phyloP scores from a whole-genome alignment of 2,329 filamentous ascomycete species.

The Hymenoscyphus occultus region DNA sequence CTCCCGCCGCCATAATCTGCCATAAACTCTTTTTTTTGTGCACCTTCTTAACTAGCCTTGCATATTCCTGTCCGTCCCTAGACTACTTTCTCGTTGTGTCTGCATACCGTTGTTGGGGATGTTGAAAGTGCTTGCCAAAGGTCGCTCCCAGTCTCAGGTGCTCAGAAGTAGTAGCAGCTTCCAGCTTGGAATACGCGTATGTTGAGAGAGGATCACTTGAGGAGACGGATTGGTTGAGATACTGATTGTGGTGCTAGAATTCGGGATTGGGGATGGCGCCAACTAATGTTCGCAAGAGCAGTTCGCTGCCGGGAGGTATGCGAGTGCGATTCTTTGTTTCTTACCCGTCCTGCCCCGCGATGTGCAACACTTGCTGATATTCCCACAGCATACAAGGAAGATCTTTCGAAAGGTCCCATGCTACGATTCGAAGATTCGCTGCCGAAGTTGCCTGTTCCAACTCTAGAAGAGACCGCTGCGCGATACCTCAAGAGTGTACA shows the following conservation, averaged over 20 bases:
- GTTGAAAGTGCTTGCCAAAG: conserved; percentile 37
- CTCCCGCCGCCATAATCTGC: background rate
- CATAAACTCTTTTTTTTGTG: background rate
- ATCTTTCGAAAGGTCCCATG: conserved; percentile 75
- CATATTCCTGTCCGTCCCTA: background rate
- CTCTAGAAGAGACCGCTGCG: conserved; percentile 76
- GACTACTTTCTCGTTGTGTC: background rate
- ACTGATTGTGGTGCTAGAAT: conserved; percentile 27
- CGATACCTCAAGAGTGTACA: conserved; percentile 79
- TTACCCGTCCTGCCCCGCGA: conserved; percentile 13
- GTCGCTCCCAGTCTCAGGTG: conserved; percentile 34
- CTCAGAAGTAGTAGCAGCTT: conserved; percentile 35
- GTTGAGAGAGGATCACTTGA: conserved; percentile 8
- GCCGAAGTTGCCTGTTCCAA: conserved; percentile 73
- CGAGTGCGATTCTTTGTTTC: background rate
- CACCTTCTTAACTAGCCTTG: background rate
- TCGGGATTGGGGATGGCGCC: conserved; percentile 50
- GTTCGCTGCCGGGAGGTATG: conserved; percentile 54
- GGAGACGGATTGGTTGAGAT: background rate
- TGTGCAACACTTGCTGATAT: conserved; percentile 17
- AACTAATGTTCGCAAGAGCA: conserved; percentile 52
- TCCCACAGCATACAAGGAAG: conserved; percentile 69
- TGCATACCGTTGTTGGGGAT: conserved; percentile 24
- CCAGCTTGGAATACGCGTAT: conserved; percentile 31
- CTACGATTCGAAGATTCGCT: conserved; percentile 84